Evolutionary conservation across 139 green algal genomes (phyloP), one percentile per base, ranked within the genome.

Genomic region (Spirogloea muscicola): DNA sequence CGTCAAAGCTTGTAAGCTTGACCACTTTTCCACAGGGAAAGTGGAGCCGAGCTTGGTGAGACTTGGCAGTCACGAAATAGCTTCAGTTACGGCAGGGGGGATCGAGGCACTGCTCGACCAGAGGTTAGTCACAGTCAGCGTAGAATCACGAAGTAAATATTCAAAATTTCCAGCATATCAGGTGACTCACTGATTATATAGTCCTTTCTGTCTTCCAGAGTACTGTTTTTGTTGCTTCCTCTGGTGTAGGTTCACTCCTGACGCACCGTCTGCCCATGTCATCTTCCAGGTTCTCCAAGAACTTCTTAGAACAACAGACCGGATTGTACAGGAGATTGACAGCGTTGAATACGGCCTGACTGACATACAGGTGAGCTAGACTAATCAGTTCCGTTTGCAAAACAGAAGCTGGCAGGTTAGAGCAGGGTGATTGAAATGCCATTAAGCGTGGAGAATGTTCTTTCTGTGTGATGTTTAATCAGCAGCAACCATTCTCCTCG

Each of bases 291-390:
- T 86, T 27, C 51, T 86, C 40, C 31, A 76, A 4, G 49, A 79
- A 36, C 86, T 97, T 68, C 86, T 97, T 1, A 41, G 70, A 2
- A 95, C 88, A 4, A 97, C 91, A 1, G 87, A 95, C 59, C 84
- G 89, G 1, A 83, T 97, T 4, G 80, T 86, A 39, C 82, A 97
- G 84, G 86, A 96, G 81, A 89, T 98, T 31, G 94, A 98, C 88
- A 90, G 72, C 39, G 94, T 98, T 5, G 94, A 98, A 86, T 98
- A 98, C 73, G 94, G 94, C 4, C 88, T 98, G 13, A 98, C 94
- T 0, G 93, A 97, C 87, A 98, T 98, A 69, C 93, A 97, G 70
- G 91, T 95, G 85, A 94, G 94, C 72, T 95, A 94, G 69, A 89
- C 91, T 31, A 95, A 96, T 84, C 91, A n/a, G n/a, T n/a, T n/a